Percentiles rank a stretch among this genome's conserved stretches.
Conservation (phyloP, 257 asterid species). For the Phtheirospermum japonicum region DNA sequence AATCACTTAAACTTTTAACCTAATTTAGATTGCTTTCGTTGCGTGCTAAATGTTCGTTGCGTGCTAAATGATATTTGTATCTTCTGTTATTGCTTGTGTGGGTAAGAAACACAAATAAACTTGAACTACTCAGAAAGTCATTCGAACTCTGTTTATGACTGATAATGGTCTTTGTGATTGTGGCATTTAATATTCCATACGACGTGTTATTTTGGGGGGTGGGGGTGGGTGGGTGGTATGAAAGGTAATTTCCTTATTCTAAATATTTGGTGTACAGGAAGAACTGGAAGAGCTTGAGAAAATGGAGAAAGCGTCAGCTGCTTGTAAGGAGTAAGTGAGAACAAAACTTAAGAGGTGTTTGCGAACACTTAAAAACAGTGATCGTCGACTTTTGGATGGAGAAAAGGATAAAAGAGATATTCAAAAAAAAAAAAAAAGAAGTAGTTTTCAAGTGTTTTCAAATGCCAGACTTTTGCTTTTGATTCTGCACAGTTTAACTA, state of each 20-base stretch:
- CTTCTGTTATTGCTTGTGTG: too few species aligned
- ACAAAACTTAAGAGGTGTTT: background rate
- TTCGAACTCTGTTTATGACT: background rate
- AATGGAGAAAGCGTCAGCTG: conserved; percentile 60
- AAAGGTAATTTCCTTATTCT: too few species aligned
- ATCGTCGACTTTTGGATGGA: background rate
- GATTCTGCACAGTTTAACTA: background rate
- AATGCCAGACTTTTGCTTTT: background rate
- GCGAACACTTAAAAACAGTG: background rate
- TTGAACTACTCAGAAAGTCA: too few species aligned
- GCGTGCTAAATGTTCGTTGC: too few species aligned
- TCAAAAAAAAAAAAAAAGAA: too few species aligned
- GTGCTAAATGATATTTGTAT: too few species aligned
- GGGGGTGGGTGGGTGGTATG: too few species aligned
- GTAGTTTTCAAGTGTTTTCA: background rate
- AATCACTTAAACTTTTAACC: too few species aligned
- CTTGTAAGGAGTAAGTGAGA: conserved; percentile 72
- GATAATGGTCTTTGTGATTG: background rate
- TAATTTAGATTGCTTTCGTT: too few species aligned
- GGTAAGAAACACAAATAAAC: too few species aligned
- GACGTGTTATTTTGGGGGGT: too few species aligned
- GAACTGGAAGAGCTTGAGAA: conserved; percentile 70
- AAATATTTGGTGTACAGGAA: conserved; percentile 40
- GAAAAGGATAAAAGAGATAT: too few species aligned
- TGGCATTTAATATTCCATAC: background rate